Evolutionary conservation across 805 yeast species (phyloP).

Genomic region (Grigorovia transvaalensis): DNA sequence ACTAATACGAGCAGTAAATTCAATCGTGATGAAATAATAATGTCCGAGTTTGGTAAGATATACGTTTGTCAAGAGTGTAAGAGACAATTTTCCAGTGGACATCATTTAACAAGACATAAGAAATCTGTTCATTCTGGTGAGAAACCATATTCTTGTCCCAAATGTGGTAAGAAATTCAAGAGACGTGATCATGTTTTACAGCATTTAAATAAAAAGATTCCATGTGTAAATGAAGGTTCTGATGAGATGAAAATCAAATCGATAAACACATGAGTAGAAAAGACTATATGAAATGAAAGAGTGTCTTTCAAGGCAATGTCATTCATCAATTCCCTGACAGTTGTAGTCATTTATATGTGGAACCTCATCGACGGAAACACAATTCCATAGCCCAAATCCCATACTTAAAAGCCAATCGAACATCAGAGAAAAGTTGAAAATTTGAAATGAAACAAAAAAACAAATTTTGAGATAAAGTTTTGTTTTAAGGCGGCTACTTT

Average conservation of each 20-base stretch:
- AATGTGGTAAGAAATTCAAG: constrained; percentile 30
- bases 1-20: constrained; percentile 12
- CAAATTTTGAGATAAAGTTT: no score
- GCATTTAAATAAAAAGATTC: constrained; percentile 29
- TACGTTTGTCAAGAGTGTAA: constrained; percentile 29
- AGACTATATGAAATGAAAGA: neutral
- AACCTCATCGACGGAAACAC: no score
- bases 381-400: no score
- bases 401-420: no score
- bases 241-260: neutral
- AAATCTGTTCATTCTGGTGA: constrained; percentile 32
- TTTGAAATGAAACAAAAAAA: no score
- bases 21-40: constrained; percentile 23
- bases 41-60: constrained; percentile 27
- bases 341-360: neutral
- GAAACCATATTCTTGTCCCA: constrained; percentile 30
- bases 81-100: constrained; percentile 30
- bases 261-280: neutral
- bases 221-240: constrained; percentile 16
- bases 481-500: no score
- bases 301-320: no score
- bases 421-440: no score
- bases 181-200: constrained; percentile 31
- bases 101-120: constrained; percentile 30
- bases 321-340: no score